Evolutionary conservation across 139 green algal genomes (phyloP).

Genomic region (Volvox reticuliferus): DNA sequence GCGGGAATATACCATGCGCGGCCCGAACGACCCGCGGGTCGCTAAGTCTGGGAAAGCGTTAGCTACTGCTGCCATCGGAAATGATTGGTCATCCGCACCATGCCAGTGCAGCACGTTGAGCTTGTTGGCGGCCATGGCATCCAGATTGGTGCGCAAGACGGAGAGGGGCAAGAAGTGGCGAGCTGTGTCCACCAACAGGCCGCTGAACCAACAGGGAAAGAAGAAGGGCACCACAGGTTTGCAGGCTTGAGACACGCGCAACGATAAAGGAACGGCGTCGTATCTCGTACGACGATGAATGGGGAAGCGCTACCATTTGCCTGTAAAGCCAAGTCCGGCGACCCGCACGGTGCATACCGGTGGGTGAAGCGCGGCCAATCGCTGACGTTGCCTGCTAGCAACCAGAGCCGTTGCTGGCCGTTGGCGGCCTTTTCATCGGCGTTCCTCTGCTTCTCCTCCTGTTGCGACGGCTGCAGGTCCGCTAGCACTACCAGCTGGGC

Average conservation of each 20-base stretch:
- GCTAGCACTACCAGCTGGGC: conserved; percentile 62
- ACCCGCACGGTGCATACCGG: too few relatives aligned
- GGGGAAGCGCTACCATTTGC: neutral
- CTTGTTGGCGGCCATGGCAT: conserved; percentile 73
- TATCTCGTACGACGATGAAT: too few relatives aligned
- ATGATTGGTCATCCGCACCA: conserved; percentile 64
- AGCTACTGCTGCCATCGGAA: conserved; percentile 1
- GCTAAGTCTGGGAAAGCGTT: neutral
- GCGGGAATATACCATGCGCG: conserved; percentile 19
- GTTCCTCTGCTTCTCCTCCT: neutral
- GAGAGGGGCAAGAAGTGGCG: conserved; percentile 73
- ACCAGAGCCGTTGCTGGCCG: neutral
- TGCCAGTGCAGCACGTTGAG: conserved; percentile 82
- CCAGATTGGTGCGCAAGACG: conserved; percentile 60
- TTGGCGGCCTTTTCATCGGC: neutral
- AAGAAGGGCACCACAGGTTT: neutral
- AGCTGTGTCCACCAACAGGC: conserved; percentile 73
- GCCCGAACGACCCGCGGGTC: conserved; percentile 4
- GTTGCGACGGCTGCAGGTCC: neutral
- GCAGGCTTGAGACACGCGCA: neutral
- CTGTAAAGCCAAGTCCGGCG: too few relatives aligned
- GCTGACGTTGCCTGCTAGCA: conserved; percentile 43
- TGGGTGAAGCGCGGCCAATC: conserved; percentile 67
- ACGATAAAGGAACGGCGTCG: neutral
- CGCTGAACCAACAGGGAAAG: conserved; percentile 12